Conservation (phyloP, 2,329 filamentous ascomycete genomes). For the Albifimbria verrucaria region DNA sequence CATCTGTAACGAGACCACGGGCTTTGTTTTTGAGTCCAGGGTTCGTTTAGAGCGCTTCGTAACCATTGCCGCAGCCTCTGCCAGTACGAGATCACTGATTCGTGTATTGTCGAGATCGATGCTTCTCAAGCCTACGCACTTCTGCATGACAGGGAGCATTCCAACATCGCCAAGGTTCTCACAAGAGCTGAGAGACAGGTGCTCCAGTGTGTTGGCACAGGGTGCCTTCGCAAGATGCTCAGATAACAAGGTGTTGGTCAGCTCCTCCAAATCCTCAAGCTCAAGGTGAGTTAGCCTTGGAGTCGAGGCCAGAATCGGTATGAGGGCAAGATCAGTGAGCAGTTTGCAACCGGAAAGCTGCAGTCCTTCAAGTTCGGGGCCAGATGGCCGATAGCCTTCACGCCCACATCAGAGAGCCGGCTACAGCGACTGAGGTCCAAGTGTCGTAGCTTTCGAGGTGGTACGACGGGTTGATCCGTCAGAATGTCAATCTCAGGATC, state of each 20-base stretch:
- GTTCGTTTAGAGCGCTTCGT: conserved; percentile 55
- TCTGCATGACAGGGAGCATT: conserved; percentile 77
- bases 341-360: conserved; percentile 75
- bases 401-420: conserved; percentile 67
- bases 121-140: conserved; percentile 64
- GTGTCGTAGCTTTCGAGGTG: conserved; percentile 75
- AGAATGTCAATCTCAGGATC: conserved; percentile 79
- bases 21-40: conserved; percentile 35
- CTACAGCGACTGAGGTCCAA: conserved; percentile 80
- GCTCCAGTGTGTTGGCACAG: conserved; percentile 67
- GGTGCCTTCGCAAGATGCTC: conserved; percentile 73
- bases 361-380: conserved; percentile 80
- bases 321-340: conserved; percentile 70
- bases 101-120: conserved; percentile 92
- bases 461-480: conserved; percentile 71
- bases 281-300: conserved; percentile 82
- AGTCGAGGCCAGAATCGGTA: conserved; percentile 69
- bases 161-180: conserved; percentile 80
- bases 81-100: conserved; percentile 79
- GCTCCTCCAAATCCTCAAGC: conserved; percentile 74
- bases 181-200: conserved; percentile 88
- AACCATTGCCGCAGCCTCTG: conserved; percentile 80
- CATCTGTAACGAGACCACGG: conserved; percentile 65
- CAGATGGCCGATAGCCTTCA: conserved; percentile 69
- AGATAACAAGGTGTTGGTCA: conserved; percentile 72